These are phyloP conservation scores for Neofusicoccum ribis DNA, from an alignment of 2,329 filamentous ascomycete species.

Conservation along the genomic window DNA sequence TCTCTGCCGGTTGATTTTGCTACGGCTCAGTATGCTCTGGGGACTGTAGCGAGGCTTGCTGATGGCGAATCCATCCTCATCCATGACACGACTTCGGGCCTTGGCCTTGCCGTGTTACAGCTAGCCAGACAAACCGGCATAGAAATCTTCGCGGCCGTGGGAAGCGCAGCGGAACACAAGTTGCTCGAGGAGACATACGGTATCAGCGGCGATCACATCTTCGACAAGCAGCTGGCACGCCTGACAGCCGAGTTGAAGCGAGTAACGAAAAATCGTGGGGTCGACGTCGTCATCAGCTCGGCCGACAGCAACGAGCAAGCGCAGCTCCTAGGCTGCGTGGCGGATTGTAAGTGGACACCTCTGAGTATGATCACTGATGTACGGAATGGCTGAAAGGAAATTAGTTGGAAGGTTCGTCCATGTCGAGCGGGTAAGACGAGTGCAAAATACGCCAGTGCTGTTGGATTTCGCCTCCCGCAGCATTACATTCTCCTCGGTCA, in stretches of 20 bases:
- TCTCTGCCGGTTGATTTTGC: not conserved
- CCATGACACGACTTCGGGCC: slow-evolving; percentile 22
- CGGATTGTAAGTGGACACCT: too few species aligned
- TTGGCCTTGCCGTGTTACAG: slow-evolving; percentile 23
- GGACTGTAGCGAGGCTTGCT: slow-evolving; percentile 22
- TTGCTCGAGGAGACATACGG: not conserved
- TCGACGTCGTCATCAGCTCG: not conserved
- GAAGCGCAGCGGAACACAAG: slow-evolving; percentile 12
- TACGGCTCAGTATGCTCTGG: slow-evolving; percentile 21
- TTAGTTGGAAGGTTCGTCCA: too few species aligned
- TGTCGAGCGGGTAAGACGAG: too few species aligned
- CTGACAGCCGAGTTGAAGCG: too few species aligned
- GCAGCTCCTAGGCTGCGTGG: not conserved
- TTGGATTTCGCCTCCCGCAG: not conserved
- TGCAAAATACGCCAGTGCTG: not conserved
- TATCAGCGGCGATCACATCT: slow-evolving; percentile 1
- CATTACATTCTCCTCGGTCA: not conserved
- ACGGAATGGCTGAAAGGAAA: too few species aligned
- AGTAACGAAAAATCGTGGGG: slow-evolving; percentile 8
- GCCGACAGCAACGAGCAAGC: too few species aligned
- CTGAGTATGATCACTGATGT: too few species aligned
- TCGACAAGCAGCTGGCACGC: not conserved
- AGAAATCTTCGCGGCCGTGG: slow-evolving; percentile 21
- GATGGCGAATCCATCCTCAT: slow-evolving; percentile 30
- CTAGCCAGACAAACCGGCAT: slow-evolving; percentile 17